These are phyloP conservation scores for Sideroxylon spinosum DNA, from an alignment of 179 eudicot species.

Conservation along the genomic window DNA sequence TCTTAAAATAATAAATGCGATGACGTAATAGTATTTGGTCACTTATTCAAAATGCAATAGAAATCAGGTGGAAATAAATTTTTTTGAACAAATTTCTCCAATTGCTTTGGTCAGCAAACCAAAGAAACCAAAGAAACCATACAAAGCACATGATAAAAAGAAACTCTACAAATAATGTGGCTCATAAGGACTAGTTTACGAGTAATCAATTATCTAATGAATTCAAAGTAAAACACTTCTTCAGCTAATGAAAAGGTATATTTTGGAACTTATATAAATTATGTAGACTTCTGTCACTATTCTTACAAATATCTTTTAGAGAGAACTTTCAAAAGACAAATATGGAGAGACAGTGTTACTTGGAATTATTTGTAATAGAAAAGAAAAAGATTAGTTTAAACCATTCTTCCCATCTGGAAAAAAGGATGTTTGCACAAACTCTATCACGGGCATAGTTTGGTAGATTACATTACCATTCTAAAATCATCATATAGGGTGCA, in stretches of 20 bases:
- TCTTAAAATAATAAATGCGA: neutral
- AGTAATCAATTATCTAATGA: neutral
- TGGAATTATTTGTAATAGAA: neutral
- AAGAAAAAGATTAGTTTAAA: neutral
- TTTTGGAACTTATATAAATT: neutral
- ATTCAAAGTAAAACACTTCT: neutral
- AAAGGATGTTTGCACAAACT: neutral
- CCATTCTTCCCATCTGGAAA: neutral
- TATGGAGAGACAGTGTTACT: neutral
- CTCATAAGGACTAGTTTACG: neutral
- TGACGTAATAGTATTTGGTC: neutral
- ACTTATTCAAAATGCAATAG: neutral
- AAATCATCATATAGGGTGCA: neutral
- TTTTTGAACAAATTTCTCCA: conserved; percentile 4
- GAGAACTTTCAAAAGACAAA: neutral
- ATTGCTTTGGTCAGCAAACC: neutral
- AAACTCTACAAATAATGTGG: neutral
- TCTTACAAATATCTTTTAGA: conserved; percentile 3
- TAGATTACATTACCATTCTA: neutral
- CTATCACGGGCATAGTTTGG: neutral
- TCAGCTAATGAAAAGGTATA: no score
- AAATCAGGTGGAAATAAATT: neutral
- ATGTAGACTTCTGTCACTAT: neutral
- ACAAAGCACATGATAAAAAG: neutral
- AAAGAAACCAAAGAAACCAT: neutral